Evolutionary conservation across 2,329 filamentous ascomycete genomes (phyloP).

Genomic region (Colletotrichum tropicale): DNA sequence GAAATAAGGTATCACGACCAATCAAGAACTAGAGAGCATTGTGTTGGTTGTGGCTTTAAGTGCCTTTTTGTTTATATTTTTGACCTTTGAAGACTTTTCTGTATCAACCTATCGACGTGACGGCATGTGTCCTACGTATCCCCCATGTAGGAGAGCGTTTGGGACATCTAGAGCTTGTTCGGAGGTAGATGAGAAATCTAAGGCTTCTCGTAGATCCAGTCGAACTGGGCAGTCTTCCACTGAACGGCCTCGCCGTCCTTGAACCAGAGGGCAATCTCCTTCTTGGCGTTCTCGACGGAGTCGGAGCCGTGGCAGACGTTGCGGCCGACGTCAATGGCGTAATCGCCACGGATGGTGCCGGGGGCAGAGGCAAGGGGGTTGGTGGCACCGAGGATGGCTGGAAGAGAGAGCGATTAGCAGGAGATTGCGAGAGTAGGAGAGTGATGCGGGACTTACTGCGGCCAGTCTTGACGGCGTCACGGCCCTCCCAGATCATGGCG

Average conservation of each 20-base stretch:
- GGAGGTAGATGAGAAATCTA: constrained; percentile 33
- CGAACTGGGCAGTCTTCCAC: constrained; percentile 84
- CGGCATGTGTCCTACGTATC: neutral
- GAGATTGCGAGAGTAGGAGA: constrained; percentile 23
- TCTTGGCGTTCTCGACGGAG: constrained; percentile 97
- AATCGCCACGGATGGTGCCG: constrained; percentile 98
- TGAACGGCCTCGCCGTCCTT: constrained; percentile 80
- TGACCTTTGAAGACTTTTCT: constrained; percentile 16
- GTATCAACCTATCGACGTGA: constrained; percentile 8
- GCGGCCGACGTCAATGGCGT: constrained; percentile 80
- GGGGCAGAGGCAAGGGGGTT: constrained; percentile 95
- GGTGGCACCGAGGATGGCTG: constrained; percentile 94
- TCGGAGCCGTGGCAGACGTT: constrained; percentile 99
- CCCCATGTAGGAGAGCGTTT: neutral
- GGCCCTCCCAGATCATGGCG: constrained; percentile 99
- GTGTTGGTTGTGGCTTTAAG: neutral
- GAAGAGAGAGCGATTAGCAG: constrained; percentile 9
- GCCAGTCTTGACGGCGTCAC: constrained; percentile 98
- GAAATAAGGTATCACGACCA: neutral
- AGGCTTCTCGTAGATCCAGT: constrained; percentile 97
- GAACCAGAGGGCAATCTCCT: constrained; percentile 99
- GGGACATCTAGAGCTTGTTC: neutral
- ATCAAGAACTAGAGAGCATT: neutral
- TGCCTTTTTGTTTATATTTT: constrained; percentile 18
- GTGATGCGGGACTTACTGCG: constrained; percentile 64